phyloP scores from a whole-genome alignment of 345 rosid genomes.

The Brassica nigra region DNA sequence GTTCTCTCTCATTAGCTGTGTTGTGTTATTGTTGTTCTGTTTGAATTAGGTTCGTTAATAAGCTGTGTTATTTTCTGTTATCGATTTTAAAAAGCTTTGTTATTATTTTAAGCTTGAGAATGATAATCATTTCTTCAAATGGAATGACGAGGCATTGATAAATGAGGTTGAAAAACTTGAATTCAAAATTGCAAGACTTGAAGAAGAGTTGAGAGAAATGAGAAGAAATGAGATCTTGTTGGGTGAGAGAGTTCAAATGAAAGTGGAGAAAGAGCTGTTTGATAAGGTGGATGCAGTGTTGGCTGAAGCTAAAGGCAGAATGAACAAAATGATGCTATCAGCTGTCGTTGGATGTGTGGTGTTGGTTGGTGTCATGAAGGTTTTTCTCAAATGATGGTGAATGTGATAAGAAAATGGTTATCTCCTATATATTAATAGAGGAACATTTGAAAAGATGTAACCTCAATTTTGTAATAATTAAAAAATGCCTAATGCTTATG shows the following conservation, averaged over 20 bases:
- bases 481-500: no score
- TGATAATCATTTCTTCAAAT: not conserved
- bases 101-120: not conserved
- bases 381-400: not conserved
- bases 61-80: not conserved
- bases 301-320: not conserved
- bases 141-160: not conserved
- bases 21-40: not conserved
- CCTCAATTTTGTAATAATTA: no score
- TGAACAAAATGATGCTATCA: not conserved
- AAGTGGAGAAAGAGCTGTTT: not conserved
- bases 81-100: not conserved
- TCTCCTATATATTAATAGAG: no score
- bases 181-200: not conserved
- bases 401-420: not conserved
- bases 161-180: not conserved
- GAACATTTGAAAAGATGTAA: no score
- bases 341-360: not conserved
- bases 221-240: not conserved
- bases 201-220: not conserved
- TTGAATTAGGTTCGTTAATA: no score
- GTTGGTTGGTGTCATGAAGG: not conserved
- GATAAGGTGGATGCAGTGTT: not conserved
- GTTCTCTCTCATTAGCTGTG: not conserved
- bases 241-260: not conserved